Evolutionary conservation across 345 rosid species (phyloP).

Genomic region (Gossypium ekmanianum): DNA sequence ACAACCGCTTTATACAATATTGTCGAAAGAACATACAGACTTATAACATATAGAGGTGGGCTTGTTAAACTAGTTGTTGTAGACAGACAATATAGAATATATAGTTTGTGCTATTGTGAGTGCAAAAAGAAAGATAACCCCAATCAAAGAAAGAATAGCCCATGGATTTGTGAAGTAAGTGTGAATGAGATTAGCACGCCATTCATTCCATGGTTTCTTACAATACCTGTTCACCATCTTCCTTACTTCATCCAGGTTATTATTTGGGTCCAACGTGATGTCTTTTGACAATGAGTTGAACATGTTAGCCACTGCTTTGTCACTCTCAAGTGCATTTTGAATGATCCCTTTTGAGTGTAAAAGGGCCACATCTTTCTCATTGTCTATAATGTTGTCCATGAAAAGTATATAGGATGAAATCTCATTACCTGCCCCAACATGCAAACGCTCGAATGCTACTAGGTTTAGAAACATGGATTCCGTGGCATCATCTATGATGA

Average conservation of each 20-base stretch:
- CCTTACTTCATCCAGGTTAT: conserved; percentile 26
- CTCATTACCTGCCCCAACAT: conserved; percentile 35
- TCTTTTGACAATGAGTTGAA: conserved; percentile 33
- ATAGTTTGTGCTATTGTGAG: conserved; percentile 38
- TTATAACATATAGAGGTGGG: too few relatives aligned
- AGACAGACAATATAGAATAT: conserved; percentile 24
- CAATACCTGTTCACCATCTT: conserved; percentile 30
- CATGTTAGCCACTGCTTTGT: conserved; percentile 42
- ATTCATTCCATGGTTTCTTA: conserved; percentile 37
- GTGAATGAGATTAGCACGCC: conserved; percentile 44
- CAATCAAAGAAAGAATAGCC: conserved; percentile 42
- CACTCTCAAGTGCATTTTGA: conserved; percentile 43
- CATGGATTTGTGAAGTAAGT: conserved; percentile 49
- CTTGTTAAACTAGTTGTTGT: not conserved
- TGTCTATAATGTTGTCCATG: conserved; percentile 49
- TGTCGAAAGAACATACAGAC: too few relatives aligned
- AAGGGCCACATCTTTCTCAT: conserved; percentile 38
- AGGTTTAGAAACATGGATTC: conserved; percentile 37
- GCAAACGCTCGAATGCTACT: conserved; percentile 41
- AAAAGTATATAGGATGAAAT: conserved; percentile 40
- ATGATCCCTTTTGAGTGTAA: conserved; percentile 41
- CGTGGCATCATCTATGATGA: conserved; percentile 28
- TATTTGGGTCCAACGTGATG: conserved; percentile 26
- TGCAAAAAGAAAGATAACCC: conserved; percentile 40
- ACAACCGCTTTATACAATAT: too few relatives aligned